phyloP scores from a whole-genome alignment of 805 yeast genomes.

The Candida ponderosae region DNA sequence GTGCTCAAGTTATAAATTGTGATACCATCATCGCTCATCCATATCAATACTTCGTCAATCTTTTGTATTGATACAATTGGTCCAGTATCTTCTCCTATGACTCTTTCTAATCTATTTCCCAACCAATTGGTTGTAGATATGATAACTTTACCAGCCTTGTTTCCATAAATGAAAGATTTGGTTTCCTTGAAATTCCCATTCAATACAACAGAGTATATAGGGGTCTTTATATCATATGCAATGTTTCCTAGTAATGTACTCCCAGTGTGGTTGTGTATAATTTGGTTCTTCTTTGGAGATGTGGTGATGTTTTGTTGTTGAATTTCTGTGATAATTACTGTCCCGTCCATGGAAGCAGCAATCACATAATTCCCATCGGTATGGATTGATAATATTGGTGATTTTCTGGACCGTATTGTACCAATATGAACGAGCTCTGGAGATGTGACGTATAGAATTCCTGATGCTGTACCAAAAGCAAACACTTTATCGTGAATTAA shows the following conservation, averaged over 20 bases:
- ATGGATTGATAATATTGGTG: constrained; percentile 69
- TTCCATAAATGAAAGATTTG: constrained; percentile 75
- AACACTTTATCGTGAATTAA: constrained; percentile 51
- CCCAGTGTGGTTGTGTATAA: constrained; percentile 10
- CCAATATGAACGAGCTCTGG: constrained; percentile 55
- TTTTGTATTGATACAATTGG: constrained; percentile 64
- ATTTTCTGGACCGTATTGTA: constrained; percentile 76
- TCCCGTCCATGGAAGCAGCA: constrained; percentile 91
- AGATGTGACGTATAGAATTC: constrained; percentile 61
- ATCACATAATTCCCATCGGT: constrained; percentile 73
- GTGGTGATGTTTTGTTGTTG: neutral
- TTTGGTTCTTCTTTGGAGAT: constrained; percentile 42
- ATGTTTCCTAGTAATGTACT: constrained; percentile 25
- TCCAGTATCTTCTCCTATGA: constrained; percentile 52
- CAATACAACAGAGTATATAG: constrained; percentile 79
- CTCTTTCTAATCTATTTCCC: constrained; percentile 67
- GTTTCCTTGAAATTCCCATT: constrained; percentile 59
- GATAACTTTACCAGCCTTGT: constrained; percentile 78
- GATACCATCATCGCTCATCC: constrained; percentile 84
- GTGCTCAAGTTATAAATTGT: constrained; percentile 53
- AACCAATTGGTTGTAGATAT: constrained; percentile 80
- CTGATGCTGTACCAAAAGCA: constrained; percentile 87
- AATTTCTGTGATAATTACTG: constrained; percentile 74
- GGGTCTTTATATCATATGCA: constrained; percentile 79
- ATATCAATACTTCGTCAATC: constrained; percentile 58